Evolutionary conservation across 257 asterid species (phyloP), one percentile per base, ranked within the genome.

Genomic region (Solanum appendiculatum): DNA sequence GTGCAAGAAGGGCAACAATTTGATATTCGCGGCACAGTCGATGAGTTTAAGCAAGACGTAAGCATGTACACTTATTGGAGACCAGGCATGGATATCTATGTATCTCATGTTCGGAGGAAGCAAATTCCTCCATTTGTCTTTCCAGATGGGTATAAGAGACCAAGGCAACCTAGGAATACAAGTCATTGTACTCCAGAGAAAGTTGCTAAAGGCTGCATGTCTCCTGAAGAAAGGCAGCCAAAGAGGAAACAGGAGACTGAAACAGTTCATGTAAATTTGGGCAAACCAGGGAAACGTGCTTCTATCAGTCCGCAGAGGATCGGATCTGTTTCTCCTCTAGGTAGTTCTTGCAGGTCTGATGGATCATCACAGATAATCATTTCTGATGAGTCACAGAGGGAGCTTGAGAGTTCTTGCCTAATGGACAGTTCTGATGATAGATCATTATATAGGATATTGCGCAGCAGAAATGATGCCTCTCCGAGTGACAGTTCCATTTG

Each of bases 1-100:
- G 86, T 88, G 23, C 86, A 63, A 85, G 92, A 82, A 86, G 90
- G 89, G 25, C 91, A 87, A 86, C 91, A 90, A 86, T 89, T 90
- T 78, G 92, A 90, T 87, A 89, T 90, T 83, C 85, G 91, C 85
- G 14, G 83, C 54, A 87, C 91, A 64, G 92, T 90, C 13, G 92
- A 90, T 6, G 91, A 87, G 89, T 90, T 87, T 69, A 91, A 91
- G 88, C 89, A 68, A 66, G 90, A 86, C 23, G 90, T 90, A 83
- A 64, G 88, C 51, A 54, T 66, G 90, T 90, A 89, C 20, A 20
- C 87, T 21, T 36, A 85, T 87, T 83, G 91, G 91, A 89, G 89
- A 85, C 89, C 89, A 39, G 91, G 89, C 44, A 90, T 90, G 92
- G 90, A 86, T 85, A 89, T 90, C 31, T 77, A 33, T 86, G 92